These are phyloP conservation scores for Globisporangium cederbergense DNA, from an alignment of 352 stramenopile genomes.

Conservation along the genomic window DNA sequence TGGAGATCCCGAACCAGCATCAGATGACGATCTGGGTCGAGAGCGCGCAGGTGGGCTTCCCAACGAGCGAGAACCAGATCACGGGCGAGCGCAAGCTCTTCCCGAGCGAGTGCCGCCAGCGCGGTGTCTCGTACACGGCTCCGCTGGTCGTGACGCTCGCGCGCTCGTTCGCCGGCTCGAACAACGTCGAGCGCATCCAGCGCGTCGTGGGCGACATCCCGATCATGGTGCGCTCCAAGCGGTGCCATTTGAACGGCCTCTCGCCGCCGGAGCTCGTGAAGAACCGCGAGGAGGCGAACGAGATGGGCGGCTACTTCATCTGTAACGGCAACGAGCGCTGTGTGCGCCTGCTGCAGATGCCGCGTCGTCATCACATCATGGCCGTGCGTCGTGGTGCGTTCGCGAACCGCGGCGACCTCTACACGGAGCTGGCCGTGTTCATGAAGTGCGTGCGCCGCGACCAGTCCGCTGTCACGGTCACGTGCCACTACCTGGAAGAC, in stretches of 20 bases:
- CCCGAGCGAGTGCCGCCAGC: constrained; percentile 95
- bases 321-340: constrained; percentile 99
- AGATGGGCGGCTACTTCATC: constrained; percentile 99
- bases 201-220: constrained; percentile 93
- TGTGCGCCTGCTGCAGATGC: constrained; percentile 96
- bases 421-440: constrained; percentile 96
- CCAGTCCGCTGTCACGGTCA: constrained; percentile 96
- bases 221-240: constrained; percentile 97
- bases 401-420: constrained; percentile 94
- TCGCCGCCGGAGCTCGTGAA: constrained; percentile 86
- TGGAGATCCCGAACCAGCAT: constrained; percentile 88
- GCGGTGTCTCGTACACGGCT: constrained; percentile 95
- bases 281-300: constrained; percentile 91
- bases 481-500: constrained; percentile 97
- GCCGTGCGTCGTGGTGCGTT: constrained; percentile 97
- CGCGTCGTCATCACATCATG: constrained; percentile 86
- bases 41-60: constrained; percentile 92
- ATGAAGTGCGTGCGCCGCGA: constrained; percentile 97
- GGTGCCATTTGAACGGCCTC: constrained; percentile 93
- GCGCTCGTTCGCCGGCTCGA: constrained; percentile 70
- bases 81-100: constrained; percentile 83
- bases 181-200: constrained; percentile 82
- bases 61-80: constrained; percentile 79
- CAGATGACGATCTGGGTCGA: constrained; percentile 90
- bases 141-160: constrained; percentile 93